Evolutionary conservation across 768 basidiomycete genomes (phyloP).

Genomic region (Naganishia randhawae): DNA sequence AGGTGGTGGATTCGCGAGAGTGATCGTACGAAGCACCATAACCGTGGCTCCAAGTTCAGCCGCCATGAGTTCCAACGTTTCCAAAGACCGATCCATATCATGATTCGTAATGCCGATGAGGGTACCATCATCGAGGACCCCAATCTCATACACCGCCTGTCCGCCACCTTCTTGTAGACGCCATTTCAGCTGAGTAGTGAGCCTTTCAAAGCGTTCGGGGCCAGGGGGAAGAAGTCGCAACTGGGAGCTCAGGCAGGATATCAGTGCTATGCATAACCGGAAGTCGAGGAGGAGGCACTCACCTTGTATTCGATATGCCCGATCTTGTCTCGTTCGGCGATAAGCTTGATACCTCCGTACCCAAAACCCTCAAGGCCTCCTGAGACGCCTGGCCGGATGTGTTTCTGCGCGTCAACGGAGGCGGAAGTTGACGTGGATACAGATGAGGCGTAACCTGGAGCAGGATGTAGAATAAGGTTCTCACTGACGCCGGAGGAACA

Average conservation of each 20-base stretch:
- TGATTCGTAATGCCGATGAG: conserved; percentile 69
- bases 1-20: conserved; percentile 28
- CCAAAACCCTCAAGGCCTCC: conserved; percentile 2
- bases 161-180: conserved; percentile 79
- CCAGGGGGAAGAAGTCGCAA: conserved; percentile 74
- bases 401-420: background rate
- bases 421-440: conserved; percentile 7
- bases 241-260: background rate
- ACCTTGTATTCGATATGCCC: conserved; percentile 90
- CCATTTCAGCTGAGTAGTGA: conserved; percentile 96
- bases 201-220: conserved; percentile 56
- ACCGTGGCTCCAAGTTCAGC: conserved; percentile 89
- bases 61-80: conserved; percentile 90
- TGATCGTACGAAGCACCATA: conserved; percentile 79
- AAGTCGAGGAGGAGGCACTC: background rate
- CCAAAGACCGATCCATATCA: conserved; percentile 75
- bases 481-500: conserved; percentile 1
- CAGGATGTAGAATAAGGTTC: background rate
- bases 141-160: conserved; percentile 72
- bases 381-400: conserved; percentile 12
- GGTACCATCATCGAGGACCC: conserved; percentile 78
- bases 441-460: background rate
- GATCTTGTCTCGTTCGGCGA: conserved; percentile 51
- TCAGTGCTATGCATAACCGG: background rate
- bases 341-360: conserved; percentile 33